Evolutionary conservation across 1,139 yeast species (phyloP), one percentile per base, ranked within the genome.

Genomic region (Pichiaceae sp.): DNA sequence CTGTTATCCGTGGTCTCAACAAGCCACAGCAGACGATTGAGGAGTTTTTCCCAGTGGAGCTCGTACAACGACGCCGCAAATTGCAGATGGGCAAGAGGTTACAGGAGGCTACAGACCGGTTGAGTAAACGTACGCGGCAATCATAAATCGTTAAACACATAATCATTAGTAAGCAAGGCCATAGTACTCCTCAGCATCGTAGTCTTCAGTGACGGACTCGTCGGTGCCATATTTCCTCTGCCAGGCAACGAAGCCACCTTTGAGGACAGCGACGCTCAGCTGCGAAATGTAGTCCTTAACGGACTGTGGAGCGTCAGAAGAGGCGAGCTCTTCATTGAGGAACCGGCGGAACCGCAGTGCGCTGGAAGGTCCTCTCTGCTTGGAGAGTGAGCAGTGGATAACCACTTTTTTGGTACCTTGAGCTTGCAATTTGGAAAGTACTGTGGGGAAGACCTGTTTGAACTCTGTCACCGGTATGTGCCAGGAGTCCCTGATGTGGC

Each of bases 161-260:
- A 15, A 4, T 17, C 38, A 54, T 38, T 60, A 60, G 87, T 89
- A 81, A 3, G 79, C 43, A 11, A 21, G 24, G 7, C 24, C 24
- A 11, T 21, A 21, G 9, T 11, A 21, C 24, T 21, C 24, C 35
- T 70, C 79, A 32, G 65, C 64, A 29, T 64, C 66, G 46, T 72
- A 81, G n/a, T 57, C 81, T 46, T 79, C 93, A 0, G 96, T 86
- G 14, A 83, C 78, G 1, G 56, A 49, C 1, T 53, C 46, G 52
- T 87, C 94, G 5, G 63, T 66, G 1, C 95, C 95, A 53, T 78
- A 89, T 20, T 62, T 53, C 35, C 68, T 66, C 45, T 85, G 95
- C 97, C 97, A 91, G 39, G 68, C 69, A 29, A 72, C 72, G 57
- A 91, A 91, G 0, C 98, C 97, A 6, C 96, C 96, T 41, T 71